These are phyloP conservation scores for Amaranthus cruentus DNA, from an alignment of 148 eudicot species.

Conservation along the genomic window DNA sequence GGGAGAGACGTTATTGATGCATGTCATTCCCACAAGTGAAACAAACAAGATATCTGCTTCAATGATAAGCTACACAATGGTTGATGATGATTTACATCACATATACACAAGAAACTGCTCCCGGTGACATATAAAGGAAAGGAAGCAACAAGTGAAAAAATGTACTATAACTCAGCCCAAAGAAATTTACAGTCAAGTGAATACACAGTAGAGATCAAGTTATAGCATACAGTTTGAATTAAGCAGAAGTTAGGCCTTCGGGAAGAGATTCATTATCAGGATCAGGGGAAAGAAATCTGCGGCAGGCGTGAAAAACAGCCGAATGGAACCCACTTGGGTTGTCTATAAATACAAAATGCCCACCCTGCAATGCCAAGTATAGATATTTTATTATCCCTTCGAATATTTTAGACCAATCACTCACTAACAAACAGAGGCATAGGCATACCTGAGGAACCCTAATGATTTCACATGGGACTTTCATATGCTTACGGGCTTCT, in stretches of 20 bases:
- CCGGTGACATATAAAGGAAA: not conserved
- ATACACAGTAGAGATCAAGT: conserved; percentile 4
- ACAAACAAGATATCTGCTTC: not conserved
- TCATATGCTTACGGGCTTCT: conserved; percentile 82
- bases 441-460: conserved; percentile 83
- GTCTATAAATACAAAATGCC: conserved; percentile 76
- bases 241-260: conserved; percentile 59
- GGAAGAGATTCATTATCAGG: conserved; percentile 51
- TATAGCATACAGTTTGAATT: conserved; percentile 23
- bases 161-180: not conserved
- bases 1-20: not conserved
- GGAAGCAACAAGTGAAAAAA: not conserved
- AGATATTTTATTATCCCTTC: not conserved
- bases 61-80: conserved; percentile 6
- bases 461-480: conserved; percentile 86
- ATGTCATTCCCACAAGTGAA: not conserved
- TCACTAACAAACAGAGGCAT: conserved; percentile 9
- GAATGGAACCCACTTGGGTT: conserved; percentile 74
- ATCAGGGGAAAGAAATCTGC: conserved; percentile 54
- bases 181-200: not conserved
- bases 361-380: conserved; percentile 53
- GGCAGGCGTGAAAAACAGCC: conserved; percentile 75
- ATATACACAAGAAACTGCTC: conserved; percentile 2
- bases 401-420: not conserved
- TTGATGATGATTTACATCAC: not conserved